Conservation (phyloP, 1,139 yeast species). For the Hansenula lynferdii region DNA sequence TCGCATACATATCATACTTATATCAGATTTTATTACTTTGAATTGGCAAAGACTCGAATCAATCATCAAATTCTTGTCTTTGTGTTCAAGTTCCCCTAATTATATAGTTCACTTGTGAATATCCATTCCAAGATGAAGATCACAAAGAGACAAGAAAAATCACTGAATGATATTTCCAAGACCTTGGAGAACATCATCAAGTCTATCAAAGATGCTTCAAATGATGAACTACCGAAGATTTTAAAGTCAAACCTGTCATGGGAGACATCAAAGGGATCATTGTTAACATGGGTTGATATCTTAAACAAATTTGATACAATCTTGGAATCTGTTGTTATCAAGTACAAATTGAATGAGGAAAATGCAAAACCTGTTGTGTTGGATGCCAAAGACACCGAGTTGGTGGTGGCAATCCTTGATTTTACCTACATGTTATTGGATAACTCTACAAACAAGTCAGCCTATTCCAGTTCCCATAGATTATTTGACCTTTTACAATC, state of each 20-base stretch:
- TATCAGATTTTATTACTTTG: too few relatives aligned
- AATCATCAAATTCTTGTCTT: too few relatives aligned
- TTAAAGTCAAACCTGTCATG: constrained; percentile 31
- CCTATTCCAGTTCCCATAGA: constrained; percentile 65
- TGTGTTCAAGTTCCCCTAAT: too few relatives aligned
- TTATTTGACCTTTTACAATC: constrained; percentile 57
- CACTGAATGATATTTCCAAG: constrained; percentile 15
- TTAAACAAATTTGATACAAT: constrained; percentile 72
- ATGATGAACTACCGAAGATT: constrained; percentile 16
- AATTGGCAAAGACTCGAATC: too few relatives aligned
- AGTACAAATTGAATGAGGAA: constrained; percentile 51
- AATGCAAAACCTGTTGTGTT: constrained; percentile 43
- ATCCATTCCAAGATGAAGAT: constrained; percentile 21
- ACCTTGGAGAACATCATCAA: constrained; percentile 18
- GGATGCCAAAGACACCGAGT: constrained; percentile 36
- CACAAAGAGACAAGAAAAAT: constrained; percentile 21
- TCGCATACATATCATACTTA: too few relatives aligned
- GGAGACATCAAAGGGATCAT: constrained; percentile 69
- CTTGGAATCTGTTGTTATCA: constrained; percentile 46
- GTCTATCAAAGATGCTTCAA: constrained; percentile 32
- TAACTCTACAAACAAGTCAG: constrained; percentile 61
- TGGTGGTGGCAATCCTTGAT: constrained; percentile 48
- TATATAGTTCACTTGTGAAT: too few relatives aligned
- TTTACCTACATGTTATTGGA: constrained; percentile 65
- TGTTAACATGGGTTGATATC: constrained; percentile 73